These are phyloP conservation scores for Fraxinus platypoda DNA, from an alignment of 305 asterid species.

Conservation along the genomic window DNA sequence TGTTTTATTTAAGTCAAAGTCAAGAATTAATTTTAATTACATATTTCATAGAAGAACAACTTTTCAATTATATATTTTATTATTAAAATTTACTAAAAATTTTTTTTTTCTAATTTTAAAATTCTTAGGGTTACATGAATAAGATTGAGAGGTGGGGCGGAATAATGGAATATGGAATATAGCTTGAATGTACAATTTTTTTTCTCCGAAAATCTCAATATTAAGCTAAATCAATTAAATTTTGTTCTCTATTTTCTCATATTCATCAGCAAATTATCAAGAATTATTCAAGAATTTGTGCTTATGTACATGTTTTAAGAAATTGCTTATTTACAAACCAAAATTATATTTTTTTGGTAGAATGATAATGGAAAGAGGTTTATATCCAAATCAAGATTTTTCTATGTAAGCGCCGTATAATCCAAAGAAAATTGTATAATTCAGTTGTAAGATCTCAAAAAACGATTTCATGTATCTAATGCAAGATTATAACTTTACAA, in stretches of 20 bases:
- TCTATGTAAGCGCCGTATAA: no score
- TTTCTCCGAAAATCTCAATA: neutral
- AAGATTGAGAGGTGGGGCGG: neutral
- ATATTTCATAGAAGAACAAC: no score
- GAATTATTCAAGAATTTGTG: no score
- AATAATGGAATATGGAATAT: neutral
- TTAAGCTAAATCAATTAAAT: neutral
- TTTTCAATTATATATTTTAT: no score
- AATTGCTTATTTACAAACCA: no score
- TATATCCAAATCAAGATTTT: neutral
- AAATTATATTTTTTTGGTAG: neutral
- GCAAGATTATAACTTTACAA: neutral
- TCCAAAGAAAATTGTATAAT: neutral
- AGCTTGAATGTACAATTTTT: neutral
- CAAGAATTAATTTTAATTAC: no score
- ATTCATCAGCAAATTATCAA: neutral
- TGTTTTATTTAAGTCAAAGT: no score
- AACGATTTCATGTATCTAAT: neutral
- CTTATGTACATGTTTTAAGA: neutral
- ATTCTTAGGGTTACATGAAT: no score
- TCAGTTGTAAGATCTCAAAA: neutral
- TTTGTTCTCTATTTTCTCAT: no score
- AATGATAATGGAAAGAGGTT: neutral
- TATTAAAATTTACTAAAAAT: no score
- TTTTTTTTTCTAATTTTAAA: no score